Percentiles rank a stretch among this genome's conserved stretches.
These are phyloP conservation scores for Setaria viridis DNA, from an alignment of 202 grass and related monocot genomes.

Conservation along the genomic window DNA sequence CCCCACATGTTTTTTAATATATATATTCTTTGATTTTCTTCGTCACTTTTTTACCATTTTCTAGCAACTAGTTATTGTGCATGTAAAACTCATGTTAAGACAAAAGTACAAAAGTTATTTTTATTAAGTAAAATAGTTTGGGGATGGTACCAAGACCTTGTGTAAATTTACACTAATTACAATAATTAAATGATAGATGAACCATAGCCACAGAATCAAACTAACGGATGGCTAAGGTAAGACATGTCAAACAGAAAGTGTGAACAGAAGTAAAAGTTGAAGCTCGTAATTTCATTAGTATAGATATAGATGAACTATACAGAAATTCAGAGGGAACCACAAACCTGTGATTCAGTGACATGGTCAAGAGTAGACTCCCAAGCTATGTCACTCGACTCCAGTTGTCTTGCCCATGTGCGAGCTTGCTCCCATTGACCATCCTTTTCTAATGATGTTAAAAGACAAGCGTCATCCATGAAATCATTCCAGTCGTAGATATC, in stretches of 20 bases:
- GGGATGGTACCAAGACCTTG: not conserved
- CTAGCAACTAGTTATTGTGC: not conserved
- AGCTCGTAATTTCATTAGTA: not conserved
- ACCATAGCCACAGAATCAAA: not conserved
- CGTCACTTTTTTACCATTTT: not conserved
- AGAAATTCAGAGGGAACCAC: not conserved
- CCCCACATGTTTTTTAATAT: not conserved
- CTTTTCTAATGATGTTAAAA: conserved; percentile 81
- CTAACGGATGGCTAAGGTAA: not conserved
- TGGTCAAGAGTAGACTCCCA: conserved; percentile 90
- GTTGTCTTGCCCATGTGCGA: conserved; percentile 87
- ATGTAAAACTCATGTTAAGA: not conserved
- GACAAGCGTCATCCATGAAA: conserved; percentile 79
- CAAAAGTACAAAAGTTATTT: not conserved
- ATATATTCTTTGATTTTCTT: not conserved
- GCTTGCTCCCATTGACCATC: conserved; percentile 88
- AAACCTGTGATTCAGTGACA: conserved; percentile 98
- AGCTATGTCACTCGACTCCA: conserved; percentile 71
- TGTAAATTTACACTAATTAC: not conserved
- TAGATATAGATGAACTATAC: not conserved
- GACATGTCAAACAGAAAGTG: not conserved
- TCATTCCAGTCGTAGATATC: conserved; percentile 76
- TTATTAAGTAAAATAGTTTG: conserved; percentile 1
- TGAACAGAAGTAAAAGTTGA: not conserved
- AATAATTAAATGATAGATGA: not conserved